phyloP scores from a whole-genome alignment of 306 rosid species.

The Acacia confusa region DNA sequence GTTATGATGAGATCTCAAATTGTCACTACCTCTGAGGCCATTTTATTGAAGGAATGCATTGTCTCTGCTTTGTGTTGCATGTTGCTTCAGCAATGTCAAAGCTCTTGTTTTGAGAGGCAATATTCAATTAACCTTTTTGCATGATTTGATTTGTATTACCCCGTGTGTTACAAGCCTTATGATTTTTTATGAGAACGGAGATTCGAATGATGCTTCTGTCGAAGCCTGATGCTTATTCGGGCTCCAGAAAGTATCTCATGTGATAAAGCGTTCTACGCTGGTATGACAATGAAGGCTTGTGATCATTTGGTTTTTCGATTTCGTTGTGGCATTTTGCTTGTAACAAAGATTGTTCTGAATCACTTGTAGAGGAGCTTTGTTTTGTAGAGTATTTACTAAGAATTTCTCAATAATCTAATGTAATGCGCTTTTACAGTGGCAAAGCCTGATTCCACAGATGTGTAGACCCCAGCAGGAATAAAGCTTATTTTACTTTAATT shows the following conservation, averaged over 20 bases:
- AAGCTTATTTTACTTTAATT: background rate
- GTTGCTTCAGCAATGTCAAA: background rate
- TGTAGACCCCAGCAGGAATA: background rate
- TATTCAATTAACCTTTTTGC: background rate
- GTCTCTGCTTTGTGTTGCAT: background rate
- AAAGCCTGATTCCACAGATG: background rate
- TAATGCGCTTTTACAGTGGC: background rate
- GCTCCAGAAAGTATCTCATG: constrained; percentile 52
- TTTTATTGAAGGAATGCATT: background rate
- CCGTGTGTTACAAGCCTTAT: constrained; percentile 44
- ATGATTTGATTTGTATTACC: background rate
- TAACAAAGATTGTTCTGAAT: background rate
- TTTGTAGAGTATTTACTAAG: no score
- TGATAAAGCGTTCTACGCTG: constrained; percentile 32
- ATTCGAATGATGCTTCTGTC: constrained; percentile 61
- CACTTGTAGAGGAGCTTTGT: background rate
- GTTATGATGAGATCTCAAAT: constrained; percentile 57
- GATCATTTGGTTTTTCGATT: background rate
- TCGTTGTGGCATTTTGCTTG: background rate
- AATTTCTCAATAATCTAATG: background rate
- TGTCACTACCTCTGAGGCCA: constrained; percentile 82
- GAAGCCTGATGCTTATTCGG: constrained; percentile 39
- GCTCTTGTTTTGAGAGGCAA: background rate
- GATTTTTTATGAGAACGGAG: constrained; percentile 75
- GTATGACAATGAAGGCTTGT: constrained; percentile 60